phyloP scores from a whole-genome alignment of 1,284 basidiomycete species.

The Trichosporon faecale region DNA sequence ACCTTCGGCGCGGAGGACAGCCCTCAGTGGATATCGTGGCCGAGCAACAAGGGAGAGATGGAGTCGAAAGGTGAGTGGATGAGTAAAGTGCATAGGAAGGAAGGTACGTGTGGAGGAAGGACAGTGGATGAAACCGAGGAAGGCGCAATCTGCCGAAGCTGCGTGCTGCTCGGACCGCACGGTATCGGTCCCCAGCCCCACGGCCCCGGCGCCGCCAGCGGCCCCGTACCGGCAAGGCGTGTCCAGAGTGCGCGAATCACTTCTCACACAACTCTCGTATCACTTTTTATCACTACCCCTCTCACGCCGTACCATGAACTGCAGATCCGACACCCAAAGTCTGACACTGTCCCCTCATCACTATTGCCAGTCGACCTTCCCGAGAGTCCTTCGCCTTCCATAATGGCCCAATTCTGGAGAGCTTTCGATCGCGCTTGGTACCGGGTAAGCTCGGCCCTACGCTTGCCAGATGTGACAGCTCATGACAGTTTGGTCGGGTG shows the following conservation, averaged over 20 bases:
- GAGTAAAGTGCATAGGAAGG: neutral
- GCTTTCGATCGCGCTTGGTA: neutral
- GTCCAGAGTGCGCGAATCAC: neutral
- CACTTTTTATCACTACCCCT: neutral
- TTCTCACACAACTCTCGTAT: neutral
- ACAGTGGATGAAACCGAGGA: neutral
- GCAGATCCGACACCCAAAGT: neutral
- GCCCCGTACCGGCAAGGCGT: neutral
- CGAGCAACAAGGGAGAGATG: neutral
- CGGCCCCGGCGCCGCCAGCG: neutral
- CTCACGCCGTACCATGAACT: neutral
- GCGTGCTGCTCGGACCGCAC: neutral
- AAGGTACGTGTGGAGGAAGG: neutral
- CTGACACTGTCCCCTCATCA: neutral
- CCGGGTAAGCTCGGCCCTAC: neutral
- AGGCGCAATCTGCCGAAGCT: neutral
- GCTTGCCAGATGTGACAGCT: neutral
- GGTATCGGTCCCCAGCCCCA: neutral
- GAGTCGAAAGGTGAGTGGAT: neutral
- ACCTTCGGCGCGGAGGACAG: neutral
- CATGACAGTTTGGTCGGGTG: neutral
- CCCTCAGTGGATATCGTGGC: neutral
- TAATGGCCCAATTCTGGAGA: neutral
- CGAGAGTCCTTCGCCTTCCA: neutral
- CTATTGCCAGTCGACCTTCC: neutral